A percentile compares a stretch with the other conserved stretches of the same genome.
Evolutionary conservation across 2,329 filamentous ascomycete genomes (phyloP).

Genomic region (Diaporthe batatas): DNA sequence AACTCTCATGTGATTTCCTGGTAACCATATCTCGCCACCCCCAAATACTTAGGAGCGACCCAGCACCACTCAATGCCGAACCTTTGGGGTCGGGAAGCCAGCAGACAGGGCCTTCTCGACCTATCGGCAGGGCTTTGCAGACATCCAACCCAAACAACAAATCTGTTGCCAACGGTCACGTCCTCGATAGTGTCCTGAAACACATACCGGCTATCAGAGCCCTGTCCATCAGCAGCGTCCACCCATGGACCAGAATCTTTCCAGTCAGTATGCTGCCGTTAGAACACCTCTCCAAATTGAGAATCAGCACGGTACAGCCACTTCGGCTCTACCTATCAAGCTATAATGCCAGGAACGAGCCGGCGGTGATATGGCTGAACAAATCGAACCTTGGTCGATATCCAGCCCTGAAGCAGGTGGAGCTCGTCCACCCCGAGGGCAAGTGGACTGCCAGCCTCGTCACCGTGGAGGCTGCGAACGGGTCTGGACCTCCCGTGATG

Average conservation of each 20-base stretch:
- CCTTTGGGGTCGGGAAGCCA: not conserved
- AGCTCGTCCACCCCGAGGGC: not conserved
- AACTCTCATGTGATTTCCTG: conserved; percentile 3
- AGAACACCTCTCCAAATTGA: conserved; percentile 6
- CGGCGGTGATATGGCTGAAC: not conserved
- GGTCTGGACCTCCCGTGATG: not conserved
- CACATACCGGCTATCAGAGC: not conserved
- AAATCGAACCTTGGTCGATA: not conserved
- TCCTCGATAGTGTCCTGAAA: not conserved
- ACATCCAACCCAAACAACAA: not conserved
- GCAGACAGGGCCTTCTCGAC: not conserved
- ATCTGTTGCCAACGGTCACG: not conserved
- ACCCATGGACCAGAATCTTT: not conserved
- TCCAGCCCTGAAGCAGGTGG: conserved; percentile 3
- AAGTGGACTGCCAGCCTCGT: conserved; percentile 12
- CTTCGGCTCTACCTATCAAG: not conserved
- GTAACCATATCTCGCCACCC: not conserved
- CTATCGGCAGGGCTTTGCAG: not conserved
- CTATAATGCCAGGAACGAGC: not conserved
- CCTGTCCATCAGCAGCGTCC: not conserved
- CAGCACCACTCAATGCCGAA: not conserved
- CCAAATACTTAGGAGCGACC: not conserved
- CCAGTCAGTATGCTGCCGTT: not conserved
- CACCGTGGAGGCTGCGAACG: not conserved
- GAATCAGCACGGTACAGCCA: not conserved